Percentiles rank a stretch among this genome's conserved stretches.
These are phyloP conservation scores for Ophiocordyceps australis DNA, from an alignment of 2,329 filamentous ascomycete species.

Conservation along the genomic window DNA sequence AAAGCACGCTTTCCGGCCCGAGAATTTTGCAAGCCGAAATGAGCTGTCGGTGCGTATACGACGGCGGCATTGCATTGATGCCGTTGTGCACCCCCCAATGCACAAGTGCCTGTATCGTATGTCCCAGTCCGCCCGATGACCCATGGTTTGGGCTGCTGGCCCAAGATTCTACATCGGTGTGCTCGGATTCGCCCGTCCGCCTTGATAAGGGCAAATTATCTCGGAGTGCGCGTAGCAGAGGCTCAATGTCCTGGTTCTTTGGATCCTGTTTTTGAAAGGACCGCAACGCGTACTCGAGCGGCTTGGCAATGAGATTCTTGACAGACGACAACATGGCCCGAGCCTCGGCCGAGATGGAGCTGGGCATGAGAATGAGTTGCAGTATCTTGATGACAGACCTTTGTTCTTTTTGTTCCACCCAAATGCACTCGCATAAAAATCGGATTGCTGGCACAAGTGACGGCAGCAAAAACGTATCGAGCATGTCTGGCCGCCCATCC, in stretches of 20 bases:
- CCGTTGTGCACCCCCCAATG: slow-evolving; percentile 46
- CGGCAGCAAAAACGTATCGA: slow-evolving; percentile 66
- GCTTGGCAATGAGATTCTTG: slow-evolving; percentile 51
- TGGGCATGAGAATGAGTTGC: slow-evolving; percentile 52
- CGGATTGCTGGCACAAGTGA: slow-evolving; percentile 56
- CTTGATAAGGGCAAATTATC: slow-evolving; percentile 38
- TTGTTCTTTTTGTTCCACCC: slow-evolving; percentile 46
- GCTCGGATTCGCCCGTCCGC: slow-evolving; percentile 41
- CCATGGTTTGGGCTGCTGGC: slow-evolving; percentile 35
- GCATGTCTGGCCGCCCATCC: slow-evolving; percentile 49
- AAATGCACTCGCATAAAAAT: slow-evolving; percentile 54
- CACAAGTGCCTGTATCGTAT: slow-evolving; percentile 42
- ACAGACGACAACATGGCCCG: slow-evolving; percentile 52
- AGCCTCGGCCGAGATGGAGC: slow-evolving; percentile 54
- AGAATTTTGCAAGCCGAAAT: slow-evolving; percentile 41
- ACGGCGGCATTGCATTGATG: slow-evolving; percentile 36
- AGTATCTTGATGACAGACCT: slow-evolving; percentile 54
- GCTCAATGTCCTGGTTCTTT: slow-evolving; percentile 49
- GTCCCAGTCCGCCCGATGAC: slow-evolving; percentile 36
- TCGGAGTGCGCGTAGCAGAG: slow-evolving; percentile 46
- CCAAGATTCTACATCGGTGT: slow-evolving; percentile 54
- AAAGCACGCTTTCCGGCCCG: slow-evolving; percentile 41
- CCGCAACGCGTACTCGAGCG: slow-evolving; percentile 47
- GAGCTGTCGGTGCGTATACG: slow-evolving; percentile 57
- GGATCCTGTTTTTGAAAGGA: slow-evolving; percentile 50